Evolutionary conservation across 441 rosid genomes (phyloP).

Genomic region (Euphorbia schlechtendalii): DNA sequence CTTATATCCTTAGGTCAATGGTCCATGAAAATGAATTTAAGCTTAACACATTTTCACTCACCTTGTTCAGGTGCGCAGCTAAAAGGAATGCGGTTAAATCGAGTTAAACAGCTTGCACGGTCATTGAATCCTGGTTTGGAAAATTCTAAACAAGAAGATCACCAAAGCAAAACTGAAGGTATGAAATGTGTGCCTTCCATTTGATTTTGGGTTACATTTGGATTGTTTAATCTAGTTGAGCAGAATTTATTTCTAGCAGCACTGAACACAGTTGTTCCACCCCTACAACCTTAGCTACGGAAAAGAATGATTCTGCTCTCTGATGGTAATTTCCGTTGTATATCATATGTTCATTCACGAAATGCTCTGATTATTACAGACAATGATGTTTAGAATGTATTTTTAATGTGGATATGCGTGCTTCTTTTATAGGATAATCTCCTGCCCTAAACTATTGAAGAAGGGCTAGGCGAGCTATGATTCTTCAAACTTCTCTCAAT

Average conservation of each 20-base stretch:
- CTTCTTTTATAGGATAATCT: constrained; percentile 19
- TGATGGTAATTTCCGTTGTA: constrained; percentile 6
- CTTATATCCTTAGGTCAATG: background rate
- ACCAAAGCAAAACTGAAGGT: constrained; percentile 34
- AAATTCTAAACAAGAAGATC: constrained; percentile 19
- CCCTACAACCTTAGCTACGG: constrained; percentile 7
- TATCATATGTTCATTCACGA: background rate
- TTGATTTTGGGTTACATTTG: background rate
- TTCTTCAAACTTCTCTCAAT: constrained; percentile 14
- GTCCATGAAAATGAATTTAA: too few relatives aligned
- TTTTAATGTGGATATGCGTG: constrained; percentile 9
- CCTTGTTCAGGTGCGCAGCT: constrained; percentile 43
- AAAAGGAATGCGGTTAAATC: constrained; percentile 62
- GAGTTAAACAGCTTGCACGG: constrained; percentile 64
- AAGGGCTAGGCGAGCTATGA: constrained; percentile 11
- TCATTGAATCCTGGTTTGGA: constrained; percentile 24
- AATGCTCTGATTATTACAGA: background rate
- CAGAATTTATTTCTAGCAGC: constrained; percentile 10
- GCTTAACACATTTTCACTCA: background rate
- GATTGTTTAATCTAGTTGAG: constrained; percentile 15
- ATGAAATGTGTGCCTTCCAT: background rate
- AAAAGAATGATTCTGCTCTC: constrained; percentile 14
- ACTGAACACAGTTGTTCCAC: background rate
- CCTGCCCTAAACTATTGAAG: constrained; percentile 15
- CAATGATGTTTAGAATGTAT: background rate